phyloP scores from a whole-genome alignment of 352 stramenopile species.

The Globisporangium parvum region DNA sequence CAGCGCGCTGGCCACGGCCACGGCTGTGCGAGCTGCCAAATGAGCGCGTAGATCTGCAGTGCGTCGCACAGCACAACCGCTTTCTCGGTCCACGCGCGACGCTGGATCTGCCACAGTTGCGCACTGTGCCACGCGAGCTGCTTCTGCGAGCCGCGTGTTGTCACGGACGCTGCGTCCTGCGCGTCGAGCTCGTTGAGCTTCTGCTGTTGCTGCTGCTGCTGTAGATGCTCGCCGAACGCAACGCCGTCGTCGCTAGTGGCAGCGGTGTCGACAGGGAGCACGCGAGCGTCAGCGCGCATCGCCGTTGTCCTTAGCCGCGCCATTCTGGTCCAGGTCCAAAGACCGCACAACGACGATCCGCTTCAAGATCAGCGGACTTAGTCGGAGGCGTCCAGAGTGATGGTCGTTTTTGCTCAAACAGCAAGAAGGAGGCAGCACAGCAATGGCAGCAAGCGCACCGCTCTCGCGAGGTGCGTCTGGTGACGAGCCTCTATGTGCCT shows the following conservation, averaged over 20 bases:
- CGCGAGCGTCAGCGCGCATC: not conserved
- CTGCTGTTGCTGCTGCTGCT: not conserved
- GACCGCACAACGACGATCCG: not conserved
- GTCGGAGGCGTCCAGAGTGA: not conserved
- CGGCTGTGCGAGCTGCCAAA: conserved; percentile 75
- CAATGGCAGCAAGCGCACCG: too few species aligned
- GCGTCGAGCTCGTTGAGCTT: not conserved
- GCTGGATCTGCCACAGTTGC: conserved; percentile 18
- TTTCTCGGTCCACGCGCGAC: conserved; percentile 65
- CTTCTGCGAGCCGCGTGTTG: not conserved
- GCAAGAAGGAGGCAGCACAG: too few species aligned
- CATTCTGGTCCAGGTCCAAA: not conserved
- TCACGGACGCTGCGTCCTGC: not conserved
- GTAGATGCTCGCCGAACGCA: not conserved
- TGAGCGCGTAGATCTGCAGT: conserved; percentile 55
- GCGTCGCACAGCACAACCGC: conserved; percentile 31
- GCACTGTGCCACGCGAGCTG: not conserved
- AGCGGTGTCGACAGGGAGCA: not conserved
- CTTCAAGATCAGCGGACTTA: not conserved
- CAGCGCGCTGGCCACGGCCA: conserved; percentile 65
- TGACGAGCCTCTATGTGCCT: too few species aligned
- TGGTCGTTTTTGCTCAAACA: not conserved
- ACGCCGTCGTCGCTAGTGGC: not conserved
- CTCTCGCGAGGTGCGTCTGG: too few species aligned
- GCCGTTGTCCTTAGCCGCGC: not conserved